Percentiles rank a stretch among this genome's conserved stretches.
phyloP scores from a whole-genome alignment of 2,329 filamentous ascomycete species.

The Sporothrix pallida region DNA sequence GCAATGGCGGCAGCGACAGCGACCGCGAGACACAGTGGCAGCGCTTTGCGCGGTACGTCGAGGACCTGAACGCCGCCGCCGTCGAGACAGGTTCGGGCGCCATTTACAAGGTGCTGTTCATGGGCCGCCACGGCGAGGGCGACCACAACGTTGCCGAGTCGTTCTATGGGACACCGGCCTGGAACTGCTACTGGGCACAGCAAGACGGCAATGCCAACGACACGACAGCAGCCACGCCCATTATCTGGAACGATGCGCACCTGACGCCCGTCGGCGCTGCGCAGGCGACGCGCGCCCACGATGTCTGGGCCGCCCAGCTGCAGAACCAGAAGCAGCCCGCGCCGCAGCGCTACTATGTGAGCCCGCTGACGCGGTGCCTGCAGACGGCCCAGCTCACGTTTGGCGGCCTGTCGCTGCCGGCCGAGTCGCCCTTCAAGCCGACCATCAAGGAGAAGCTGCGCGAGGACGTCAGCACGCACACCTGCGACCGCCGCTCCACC shows the following conservation, averaged over 20 bases:
- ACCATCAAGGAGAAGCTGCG: conserved; percentile 68
- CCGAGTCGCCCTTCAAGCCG: conserved; percentile 59
- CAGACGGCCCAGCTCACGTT: conserved; percentile 69
- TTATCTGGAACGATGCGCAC: conserved; percentile 66
- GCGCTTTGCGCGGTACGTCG: conserved; percentile 25
- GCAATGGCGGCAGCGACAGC: background rate
- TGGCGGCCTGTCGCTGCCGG: conserved; percentile 57
- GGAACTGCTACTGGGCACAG: conserved; percentile 72
- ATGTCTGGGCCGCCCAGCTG: conserved; percentile 64
- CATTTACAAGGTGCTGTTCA: conserved; percentile 69
- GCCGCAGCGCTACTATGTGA: conserved; percentile 69
- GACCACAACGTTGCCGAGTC: conserved; percentile 67
- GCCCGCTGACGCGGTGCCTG: conserved; percentile 67
- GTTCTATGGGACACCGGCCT: conserved; percentile 70
- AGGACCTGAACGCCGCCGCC: conserved; percentile 16
- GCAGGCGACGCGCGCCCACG: conserved; percentile 64
- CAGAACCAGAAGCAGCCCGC: conserved; percentile 60
- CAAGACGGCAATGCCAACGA: conserved; percentile 63
- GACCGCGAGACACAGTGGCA: conserved; percentile 25
- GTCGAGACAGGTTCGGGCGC: background rate
- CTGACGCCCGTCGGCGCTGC: conserved; percentile 62
- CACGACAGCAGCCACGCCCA: conserved; percentile 47
- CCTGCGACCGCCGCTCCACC: conserved; percentile 67
- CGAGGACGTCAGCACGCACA: conserved; percentile 71
- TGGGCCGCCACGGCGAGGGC: conserved; percentile 74